Evolutionary conservation across 2,329 filamentous ascomycete species (phyloP), one percentile per base, ranked within the genome.

Genomic region (Colletotrichum coccodes): DNA sequence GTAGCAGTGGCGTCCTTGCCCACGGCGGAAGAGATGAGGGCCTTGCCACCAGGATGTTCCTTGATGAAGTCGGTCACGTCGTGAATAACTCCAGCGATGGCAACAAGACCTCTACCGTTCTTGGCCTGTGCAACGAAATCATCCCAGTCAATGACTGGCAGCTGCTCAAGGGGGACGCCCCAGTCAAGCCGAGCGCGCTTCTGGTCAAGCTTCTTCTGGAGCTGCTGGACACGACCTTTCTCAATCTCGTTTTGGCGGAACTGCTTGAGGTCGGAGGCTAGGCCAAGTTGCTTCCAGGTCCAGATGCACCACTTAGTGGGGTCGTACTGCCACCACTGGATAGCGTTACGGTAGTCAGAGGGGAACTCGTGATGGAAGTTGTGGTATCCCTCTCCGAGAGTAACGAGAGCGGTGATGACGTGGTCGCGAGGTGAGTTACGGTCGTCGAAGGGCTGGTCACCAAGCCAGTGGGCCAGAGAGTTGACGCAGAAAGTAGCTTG

Each of bases 351-450:
- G 89, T 96, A 97, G 81, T 97, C 94, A 12, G 93, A 95, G 62
- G 94, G 94, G 83, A 97, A 97, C 81, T 97, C 94, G 87, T 97
- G 94, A 84, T 97, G 94, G 88, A 97, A 97, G 87, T 97, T 97
- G 88, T 97, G 94, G 85, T 97, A 97, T 34, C 94, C 94, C 83
- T 95, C 94, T 56, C 94, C 94, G 26, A 97, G 91, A 49, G 94
- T 97, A 74, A 94, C 91, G 21, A 97, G 83, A 50, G 94, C 94
- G 46, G 94, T 97, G 81, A 97, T 89, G 78, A 95, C 88, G 82
- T 97, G 93, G 76, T 97, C 94, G 79, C 94, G 91, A 72, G 94
- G 94, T 70, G 92, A 94, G 89, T 97, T 95, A 82, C 93, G 92
- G 87, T 97, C 94, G 75, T 97, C 94, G 79, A 97, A 97, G 70